phyloP scores from a whole-genome alignment of 805 yeast genomes.

The Ogataea nonfermentans region DNA sequence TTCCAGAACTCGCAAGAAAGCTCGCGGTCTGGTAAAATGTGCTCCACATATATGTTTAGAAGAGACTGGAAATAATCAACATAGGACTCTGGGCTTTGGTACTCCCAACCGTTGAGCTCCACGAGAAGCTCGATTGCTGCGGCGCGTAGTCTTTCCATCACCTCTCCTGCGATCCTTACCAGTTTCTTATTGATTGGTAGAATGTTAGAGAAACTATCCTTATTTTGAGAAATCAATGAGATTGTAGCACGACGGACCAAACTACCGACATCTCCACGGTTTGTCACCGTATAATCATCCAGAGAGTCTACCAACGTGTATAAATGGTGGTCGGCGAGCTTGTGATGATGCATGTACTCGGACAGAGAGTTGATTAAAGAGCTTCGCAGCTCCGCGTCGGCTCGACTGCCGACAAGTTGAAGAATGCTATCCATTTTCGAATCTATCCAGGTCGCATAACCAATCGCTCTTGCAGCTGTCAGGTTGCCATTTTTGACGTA shows the following conservation, averaged over 20 bases:
- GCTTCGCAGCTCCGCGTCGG: conserved; percentile 32
- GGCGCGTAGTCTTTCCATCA: conserved; percentile 52
- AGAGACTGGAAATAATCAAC: conserved; percentile 32
- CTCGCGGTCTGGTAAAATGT: conserved; percentile 10
- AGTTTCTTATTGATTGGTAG: conserved; percentile 35
- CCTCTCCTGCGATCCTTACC: conserved; percentile 61
- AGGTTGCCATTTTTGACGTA: conserved; percentile 40
- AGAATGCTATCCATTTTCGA: conserved; percentile 26
- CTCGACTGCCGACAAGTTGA: conserved; percentile 22
- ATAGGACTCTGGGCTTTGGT: background rate
- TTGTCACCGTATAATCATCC: conserved; percentile 75
- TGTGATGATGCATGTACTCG: conserved; percentile 20
- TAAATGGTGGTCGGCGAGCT: conserved; percentile 11
- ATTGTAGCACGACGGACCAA: conserved; percentile 56
- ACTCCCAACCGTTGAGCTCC: conserved; percentile 24
- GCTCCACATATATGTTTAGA: conserved; percentile 23
- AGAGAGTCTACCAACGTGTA: conserved; percentile 39
- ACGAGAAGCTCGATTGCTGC: conserved; percentile 41
- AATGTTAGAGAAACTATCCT: conserved; percentile 11
- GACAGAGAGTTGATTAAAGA: conserved; percentile 28
- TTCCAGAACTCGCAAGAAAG: conserved; percentile 46
- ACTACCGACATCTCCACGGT: conserved; percentile 92
- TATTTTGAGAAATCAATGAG: conserved; percentile 35
- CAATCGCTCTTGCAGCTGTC: conserved; percentile 38
- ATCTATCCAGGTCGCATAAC: conserved; percentile 24